Conservation (phyloP, 495 filamentous ascomycete species). For the Chaetomium fimeti region DNA sequence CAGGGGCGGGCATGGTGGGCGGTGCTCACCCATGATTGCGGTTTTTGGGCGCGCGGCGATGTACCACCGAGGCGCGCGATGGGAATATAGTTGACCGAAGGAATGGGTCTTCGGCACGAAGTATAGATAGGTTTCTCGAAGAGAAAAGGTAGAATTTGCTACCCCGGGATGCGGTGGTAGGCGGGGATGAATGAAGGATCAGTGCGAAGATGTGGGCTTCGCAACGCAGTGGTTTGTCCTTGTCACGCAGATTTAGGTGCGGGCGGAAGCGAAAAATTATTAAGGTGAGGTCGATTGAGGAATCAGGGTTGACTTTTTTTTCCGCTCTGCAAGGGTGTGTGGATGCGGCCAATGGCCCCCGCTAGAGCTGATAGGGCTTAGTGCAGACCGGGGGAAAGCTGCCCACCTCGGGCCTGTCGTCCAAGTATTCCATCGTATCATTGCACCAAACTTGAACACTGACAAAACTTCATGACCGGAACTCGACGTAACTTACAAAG, state of each 20-base stretch:
- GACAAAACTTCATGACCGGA: background rate
- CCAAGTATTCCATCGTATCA: no score
- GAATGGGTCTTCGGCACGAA: constrained; percentile 15
- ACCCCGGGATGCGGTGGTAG: constrained; percentile 8
- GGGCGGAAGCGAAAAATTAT: constrained; percentile 31
- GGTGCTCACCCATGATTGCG: constrained; percentile 85
- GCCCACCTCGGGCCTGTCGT: no score
- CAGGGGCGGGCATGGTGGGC: constrained; percentile 24
- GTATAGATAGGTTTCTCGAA: constrained; percentile 7
- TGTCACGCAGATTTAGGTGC: constrained; percentile 19
- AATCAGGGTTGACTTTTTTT: constrained; percentile 40
- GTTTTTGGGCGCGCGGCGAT: constrained; percentile 50
- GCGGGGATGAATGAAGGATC: constrained; percentile 17
- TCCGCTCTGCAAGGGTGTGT: constrained; percentile 25
- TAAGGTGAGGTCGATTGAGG: constrained; percentile 23
- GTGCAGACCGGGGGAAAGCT: constrained; percentile 15
- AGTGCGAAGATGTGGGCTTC: constrained; percentile 14
- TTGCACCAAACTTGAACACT: background rate
- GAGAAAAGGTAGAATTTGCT: background rate
- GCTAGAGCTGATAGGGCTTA: constrained; percentile 16
- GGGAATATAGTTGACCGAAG: constrained; percentile 27
- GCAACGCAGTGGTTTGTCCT: constrained; percentile 16
- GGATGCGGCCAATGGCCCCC: constrained; percentile 7
- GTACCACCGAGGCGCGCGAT: constrained; percentile 47
- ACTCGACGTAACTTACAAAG: no score